A percentile compares a stretch with the other conserved stretches of the same genome.
phyloP scores from a whole-genome alignment of 2,329 filamentous ascomycete genomes.

The Basipetospora chlamydospora region DNA sequence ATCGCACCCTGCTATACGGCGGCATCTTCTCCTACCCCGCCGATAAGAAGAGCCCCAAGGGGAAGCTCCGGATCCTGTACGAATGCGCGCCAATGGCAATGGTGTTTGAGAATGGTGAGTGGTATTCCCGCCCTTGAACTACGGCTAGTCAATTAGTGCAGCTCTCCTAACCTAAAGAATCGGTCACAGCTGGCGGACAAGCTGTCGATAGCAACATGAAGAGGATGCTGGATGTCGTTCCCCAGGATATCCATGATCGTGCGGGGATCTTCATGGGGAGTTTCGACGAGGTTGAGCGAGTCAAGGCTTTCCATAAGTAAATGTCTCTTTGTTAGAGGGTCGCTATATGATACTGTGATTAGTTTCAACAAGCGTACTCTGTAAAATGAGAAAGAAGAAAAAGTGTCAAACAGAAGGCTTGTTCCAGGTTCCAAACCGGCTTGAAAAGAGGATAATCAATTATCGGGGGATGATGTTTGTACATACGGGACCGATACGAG shows the following conservation, averaged over 20 bases:
- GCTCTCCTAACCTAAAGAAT: no score
- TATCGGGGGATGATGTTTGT: no score
- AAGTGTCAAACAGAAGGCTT: no score
- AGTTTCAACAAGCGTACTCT: no score
- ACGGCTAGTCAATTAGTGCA: background rate
- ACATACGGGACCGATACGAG: no score
- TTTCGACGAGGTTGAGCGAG: slow-evolving; percentile 88
- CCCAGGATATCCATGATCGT: slow-evolving; percentile 86
- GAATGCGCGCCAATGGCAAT: slow-evolving; percentile 98
- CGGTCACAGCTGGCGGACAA: slow-evolving; percentile 63
- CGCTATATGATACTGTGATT: no score
- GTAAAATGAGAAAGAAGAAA: no score
- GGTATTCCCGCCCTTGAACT: background rate
- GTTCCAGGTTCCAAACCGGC: no score
- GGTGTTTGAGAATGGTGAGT: slow-evolving; percentile 92
- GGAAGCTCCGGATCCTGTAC: slow-evolving; percentile 92
- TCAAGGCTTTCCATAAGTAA: slow-evolving; percentile 65
- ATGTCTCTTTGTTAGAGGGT: background rate
- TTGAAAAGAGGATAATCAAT: no score
- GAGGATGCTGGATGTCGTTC: slow-evolving; percentile 77
- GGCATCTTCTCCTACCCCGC: slow-evolving; percentile 96
- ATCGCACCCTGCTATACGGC: slow-evolving; percentile 87
- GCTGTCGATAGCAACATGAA: slow-evolving; percentile 84
- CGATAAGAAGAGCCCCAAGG: slow-evolving; percentile 97
- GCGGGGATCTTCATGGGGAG: slow-evolving; percentile 95